phyloP scores from a whole-genome alignment of 2,329 filamentous ascomycete species.

The Diaporthe sp. region DNA sequence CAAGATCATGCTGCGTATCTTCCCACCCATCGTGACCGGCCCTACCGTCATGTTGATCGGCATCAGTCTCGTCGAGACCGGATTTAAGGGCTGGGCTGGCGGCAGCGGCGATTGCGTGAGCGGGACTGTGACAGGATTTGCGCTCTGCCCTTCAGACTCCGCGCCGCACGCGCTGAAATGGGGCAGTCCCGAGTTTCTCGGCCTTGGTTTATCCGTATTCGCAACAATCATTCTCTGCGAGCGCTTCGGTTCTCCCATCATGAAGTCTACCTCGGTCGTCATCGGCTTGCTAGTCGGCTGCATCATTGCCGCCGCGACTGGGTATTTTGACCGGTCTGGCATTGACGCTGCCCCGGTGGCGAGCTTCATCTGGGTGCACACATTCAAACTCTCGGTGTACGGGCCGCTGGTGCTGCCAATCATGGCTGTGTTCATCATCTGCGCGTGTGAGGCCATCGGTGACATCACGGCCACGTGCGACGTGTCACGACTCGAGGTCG shows the following conservation, averaged over 20 bases:
- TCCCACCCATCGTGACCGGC: slow-evolving; percentile 75
- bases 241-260: slow-evolving; percentile 84
- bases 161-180: slow-evolving; percentile 81
- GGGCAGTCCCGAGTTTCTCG: slow-evolving; percentile 84
- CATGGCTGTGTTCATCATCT: slow-evolving; percentile 78
- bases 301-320: slow-evolving; percentile 82
- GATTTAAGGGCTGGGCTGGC: slow-evolving; percentile 84
- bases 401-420: slow-evolving; percentile 81
- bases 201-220: slow-evolving; percentile 84
- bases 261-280: slow-evolving; percentile 85
- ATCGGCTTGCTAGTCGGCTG: slow-evolving; percentile 81
- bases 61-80: slow-evolving; percentile 77
- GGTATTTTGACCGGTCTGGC: slow-evolving; percentile 81
- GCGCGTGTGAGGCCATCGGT: slow-evolving; percentile 84
- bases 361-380: slow-evolving; percentile 85
- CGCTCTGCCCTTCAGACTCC: slow-evolving; percentile 74
- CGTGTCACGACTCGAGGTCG: slow-evolving; percentile 81
- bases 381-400: slow-evolving; percentile 80
- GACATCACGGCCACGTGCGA: slow-evolving; percentile 87
- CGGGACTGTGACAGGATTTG: slow-evolving; percentile 68
- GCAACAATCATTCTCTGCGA: slow-evolving; percentile 84
- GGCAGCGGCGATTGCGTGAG: slow-evolving; percentile 72
- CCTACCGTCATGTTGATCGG: slow-evolving; percentile 75
- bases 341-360: slow-evolving; percentile 79
- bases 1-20: slow-evolving; percentile 76